phyloP scores from a whole-genome alignment of 345 rosid species.

The Alliaria petiolata region DNA sequence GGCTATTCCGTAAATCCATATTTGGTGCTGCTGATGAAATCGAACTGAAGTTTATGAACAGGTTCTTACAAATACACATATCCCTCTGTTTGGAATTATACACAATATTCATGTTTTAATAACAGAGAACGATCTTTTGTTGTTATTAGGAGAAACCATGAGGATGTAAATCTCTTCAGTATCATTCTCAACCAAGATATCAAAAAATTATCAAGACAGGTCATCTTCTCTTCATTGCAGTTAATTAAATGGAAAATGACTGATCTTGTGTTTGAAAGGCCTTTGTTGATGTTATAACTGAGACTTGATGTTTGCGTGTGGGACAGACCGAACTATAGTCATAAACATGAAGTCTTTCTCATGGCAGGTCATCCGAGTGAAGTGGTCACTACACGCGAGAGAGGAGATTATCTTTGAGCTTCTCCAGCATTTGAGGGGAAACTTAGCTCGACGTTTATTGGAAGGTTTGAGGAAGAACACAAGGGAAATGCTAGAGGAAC shows the following conservation, averaged over 20 bases:
- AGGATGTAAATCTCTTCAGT: constrained; percentile 79
- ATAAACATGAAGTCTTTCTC: neutral
- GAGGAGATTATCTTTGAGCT: constrained; percentile 95
- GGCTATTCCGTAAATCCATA: constrained; percentile 90
- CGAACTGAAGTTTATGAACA: constrained; percentile 89
- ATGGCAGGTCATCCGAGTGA: constrained; percentile 84
- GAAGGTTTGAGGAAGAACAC: constrained; percentile 70
- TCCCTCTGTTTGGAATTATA: neutral
- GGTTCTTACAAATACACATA: constrained; percentile 38
- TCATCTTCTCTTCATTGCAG: neutral
- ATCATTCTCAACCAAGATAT: constrained; percentile 96
- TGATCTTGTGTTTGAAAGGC: neutral
- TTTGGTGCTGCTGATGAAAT: constrained; percentile 97
- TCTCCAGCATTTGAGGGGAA: constrained; percentile 80
- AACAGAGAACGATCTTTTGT: neutral
- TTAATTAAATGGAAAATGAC: neutral
- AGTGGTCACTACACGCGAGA: constrained; percentile 99
- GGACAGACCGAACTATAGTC: neutral
- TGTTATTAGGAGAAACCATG: constrained; percentile 69
- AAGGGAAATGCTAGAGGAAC: constrained; percentile 92
- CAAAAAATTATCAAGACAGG: constrained; percentile 80
- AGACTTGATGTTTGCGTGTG: neutral
- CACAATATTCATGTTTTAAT: neutral
- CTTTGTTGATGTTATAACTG: neutral
- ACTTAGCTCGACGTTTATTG: constrained; percentile 40